Base-by-base conservation (phyloP, 2,329 filamentous ascomycete species). In the Ascochyta koolunga region DNA sequence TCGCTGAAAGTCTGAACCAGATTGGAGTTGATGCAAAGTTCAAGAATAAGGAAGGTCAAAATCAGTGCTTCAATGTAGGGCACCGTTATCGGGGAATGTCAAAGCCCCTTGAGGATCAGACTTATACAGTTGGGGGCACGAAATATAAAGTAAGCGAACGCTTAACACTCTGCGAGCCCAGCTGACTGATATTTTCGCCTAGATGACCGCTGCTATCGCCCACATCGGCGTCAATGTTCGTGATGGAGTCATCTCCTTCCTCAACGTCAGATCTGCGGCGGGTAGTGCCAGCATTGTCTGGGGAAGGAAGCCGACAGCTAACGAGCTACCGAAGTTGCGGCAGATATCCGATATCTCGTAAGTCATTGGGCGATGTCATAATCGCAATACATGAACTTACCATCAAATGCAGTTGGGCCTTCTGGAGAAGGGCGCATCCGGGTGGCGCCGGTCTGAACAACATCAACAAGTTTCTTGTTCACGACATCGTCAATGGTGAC, bases 221-320 rank as follows among this genome's bases (percentile, higher is more conserved):
- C 44, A 48, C n/a, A 39, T 54, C 4, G 50, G 38, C 1, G 44
- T 54, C n/a, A 54, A 54, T 9, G 50, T 39, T 27, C 50, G 39
- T 11, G 33, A 48, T 31, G 50, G 50, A 19, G 16, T 54, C 13
- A 1, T 54, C 11, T 21, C 44, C 2, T 48, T 48, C n/a, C 22
- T 54, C 32, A 48, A 54, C 7, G 33, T 54, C 21, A 19, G 11
- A 13, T 54, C 50, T 18, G 44, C 50, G 4, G 39, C 35, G 6
- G 10, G 15, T n/a, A 33, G 32, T 16, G 50, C 50, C 15, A n/a
- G 7, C 5, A n/a, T 4, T 9, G 4, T 6, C 7, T 54, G 50
- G 50, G 10, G 8, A 1, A 37, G 21, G 1, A 24, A 39, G 16
- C 43, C 39, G 7, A 4, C 4, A 8, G 21, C 10, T 4, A 8